Evolutionary conservation across 2,329 filamentous ascomycete genomes (phyloP).

Genomic region (Fusarium longipes): DNA sequence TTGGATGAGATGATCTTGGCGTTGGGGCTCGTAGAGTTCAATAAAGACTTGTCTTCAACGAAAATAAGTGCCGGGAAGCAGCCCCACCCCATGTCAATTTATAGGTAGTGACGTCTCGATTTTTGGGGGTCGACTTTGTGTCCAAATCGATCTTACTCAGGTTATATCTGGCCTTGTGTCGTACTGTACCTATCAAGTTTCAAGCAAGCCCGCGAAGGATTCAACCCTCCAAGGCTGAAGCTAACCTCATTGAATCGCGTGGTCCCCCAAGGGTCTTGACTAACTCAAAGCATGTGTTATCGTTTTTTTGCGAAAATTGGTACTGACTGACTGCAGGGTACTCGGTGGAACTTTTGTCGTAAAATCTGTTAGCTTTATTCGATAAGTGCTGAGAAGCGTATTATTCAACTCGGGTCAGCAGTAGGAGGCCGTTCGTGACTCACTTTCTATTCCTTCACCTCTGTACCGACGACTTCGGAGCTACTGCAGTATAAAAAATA

Average conservation of each 20-base stretch:
- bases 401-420: background rate
- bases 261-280: background rate
- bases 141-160: background rate
- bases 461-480: constrained; percentile 5
- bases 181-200: background rate
- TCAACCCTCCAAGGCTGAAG: constrained; percentile 14
- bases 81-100: constrained; percentile 23
- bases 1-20: background rate
- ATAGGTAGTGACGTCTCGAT: constrained; percentile 28
- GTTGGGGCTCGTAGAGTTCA: constrained; percentile 25
- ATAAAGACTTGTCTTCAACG: background rate
- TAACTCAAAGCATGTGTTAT: background rate
- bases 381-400: background rate
- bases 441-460: background rate
- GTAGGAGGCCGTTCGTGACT: constrained; percentile 1
- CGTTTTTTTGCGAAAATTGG: background rate
- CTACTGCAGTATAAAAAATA: background rate
- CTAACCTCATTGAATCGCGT: background rate
- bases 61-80: constrained; percentile 16
- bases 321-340: background rate
- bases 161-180: background rate
- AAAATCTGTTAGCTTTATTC: background rate
- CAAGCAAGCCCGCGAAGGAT: constrained; percentile 1
- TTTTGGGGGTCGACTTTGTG: constrained; percentile 23
- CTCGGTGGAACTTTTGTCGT: constrained; percentile 21